A percentile compares a stretch with the other conserved stretches of the same genome.
Conservation (phyloP, 495 filamentous ascomycete species). For the Hyaloscypha bicolor region DNA sequence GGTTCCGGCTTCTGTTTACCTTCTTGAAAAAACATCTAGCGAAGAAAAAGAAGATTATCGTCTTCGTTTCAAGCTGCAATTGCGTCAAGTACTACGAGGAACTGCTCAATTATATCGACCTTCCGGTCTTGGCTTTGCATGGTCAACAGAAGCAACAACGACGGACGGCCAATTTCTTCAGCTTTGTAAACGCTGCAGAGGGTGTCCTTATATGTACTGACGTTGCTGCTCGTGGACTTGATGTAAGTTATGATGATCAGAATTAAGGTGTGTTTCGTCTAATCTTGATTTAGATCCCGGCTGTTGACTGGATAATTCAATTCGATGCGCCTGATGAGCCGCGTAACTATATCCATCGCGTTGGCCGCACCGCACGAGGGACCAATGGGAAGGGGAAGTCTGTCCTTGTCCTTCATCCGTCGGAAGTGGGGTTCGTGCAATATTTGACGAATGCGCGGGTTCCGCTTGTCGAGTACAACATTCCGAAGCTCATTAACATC, state of each 20-base stretch:
- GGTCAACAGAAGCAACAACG: constrained; percentile 98
- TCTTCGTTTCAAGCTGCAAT: constrained; percentile 94
- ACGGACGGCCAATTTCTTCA: constrained; percentile 96
- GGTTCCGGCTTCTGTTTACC: constrained; percentile 92
- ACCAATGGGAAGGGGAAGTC: constrained; percentile 52
- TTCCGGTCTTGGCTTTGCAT: constrained; percentile 85
- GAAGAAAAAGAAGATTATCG: constrained; percentile 84
- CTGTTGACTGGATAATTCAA: constrained; percentile 94
- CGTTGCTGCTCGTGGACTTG: constrained; percentile 89
- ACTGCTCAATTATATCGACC: constrained; percentile 93
- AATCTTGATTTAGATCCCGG: constrained; percentile 63
- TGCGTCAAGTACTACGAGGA: constrained; percentile 95
- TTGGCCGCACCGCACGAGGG: constrained; percentile 91
- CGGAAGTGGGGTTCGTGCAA: too few species aligned
- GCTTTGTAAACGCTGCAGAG: constrained; percentile 91
- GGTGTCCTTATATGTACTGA: constrained; percentile 95
- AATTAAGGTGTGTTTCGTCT: background rate
- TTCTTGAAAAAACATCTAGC: constrained; percentile 84
- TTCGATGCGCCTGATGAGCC: constrained; percentile 94
- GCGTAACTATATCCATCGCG: constrained; percentile 93
- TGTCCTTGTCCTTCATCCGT: too few species aligned
- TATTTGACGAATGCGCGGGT: too few species aligned
- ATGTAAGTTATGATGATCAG: constrained; percentile 54
- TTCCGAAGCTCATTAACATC: too few species aligned
- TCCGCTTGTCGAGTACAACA: too few species aligned